These are phyloP conservation scores for Linderniella brevidens DNA, from an alignment of 257 asterid species.

Conservation along the genomic window DNA sequence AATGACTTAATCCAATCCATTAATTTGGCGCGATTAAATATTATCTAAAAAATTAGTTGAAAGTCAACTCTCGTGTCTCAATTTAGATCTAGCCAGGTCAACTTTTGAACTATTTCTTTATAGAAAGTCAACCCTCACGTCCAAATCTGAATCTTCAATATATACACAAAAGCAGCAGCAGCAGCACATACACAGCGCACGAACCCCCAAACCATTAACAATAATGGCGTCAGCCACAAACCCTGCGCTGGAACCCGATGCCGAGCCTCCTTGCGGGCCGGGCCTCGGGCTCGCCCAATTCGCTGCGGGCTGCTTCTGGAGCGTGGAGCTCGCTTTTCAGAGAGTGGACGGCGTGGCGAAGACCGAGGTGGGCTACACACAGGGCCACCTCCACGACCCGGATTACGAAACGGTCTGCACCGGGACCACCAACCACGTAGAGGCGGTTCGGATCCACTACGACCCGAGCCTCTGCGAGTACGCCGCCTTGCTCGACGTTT, in stretches of 20 bases:
- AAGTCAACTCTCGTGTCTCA: no score
- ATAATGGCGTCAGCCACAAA: slow-evolving; percentile 1
- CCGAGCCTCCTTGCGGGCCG: slow-evolving; percentile 23
- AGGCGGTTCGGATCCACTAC: slow-evolving; percentile 53
- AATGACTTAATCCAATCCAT: no score
- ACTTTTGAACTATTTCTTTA: no score
- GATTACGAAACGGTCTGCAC: slow-evolving; percentile 44
- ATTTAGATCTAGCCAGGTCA: no score
- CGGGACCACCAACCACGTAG: slow-evolving; percentile 63
- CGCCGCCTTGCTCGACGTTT: slow-evolving; percentile 39
- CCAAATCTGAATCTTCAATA: no score
- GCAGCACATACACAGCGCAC: no score
- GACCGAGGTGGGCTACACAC: slow-evolving; percentile 80
- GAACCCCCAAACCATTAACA: no score
- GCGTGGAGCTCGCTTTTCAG: slow-evolving; percentile 63
- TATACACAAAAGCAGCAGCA: no score
- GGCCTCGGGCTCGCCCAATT: slow-evolving; percentile 62
- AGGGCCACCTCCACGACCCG: slow-evolving; percentile 47
- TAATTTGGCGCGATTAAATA: no score
- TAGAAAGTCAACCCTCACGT: no score
- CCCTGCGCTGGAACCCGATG: slow-evolving; percentile 44
- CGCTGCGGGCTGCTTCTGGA: slow-evolving; percentile 86
- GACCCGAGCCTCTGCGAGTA: slow-evolving; percentile 53
- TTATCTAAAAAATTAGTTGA: no score
- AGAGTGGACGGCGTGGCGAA: slow-evolving; percentile 59